phyloP scores from a whole-genome alignment of 768 basidiomycete species.

The Lentinula lateritia region DNA sequence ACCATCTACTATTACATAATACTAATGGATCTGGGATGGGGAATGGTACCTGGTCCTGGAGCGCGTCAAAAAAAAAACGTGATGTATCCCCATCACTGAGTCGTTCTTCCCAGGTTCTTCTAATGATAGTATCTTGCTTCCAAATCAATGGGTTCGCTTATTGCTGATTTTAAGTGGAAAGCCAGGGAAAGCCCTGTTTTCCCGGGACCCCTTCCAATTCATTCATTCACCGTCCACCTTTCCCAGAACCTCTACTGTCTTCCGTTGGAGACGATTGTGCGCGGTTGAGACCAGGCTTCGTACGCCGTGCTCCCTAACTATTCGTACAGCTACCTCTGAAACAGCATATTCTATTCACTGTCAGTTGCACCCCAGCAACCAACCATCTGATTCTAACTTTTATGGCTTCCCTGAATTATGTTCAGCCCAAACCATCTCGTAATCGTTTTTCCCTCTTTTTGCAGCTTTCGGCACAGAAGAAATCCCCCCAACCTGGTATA shows the following conservation, averaged over 20 bases:
- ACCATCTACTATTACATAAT: neutral
- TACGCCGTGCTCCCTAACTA: neutral
- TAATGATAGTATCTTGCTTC: neutral
- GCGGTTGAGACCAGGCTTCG: neutral
- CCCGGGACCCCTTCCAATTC: too few species aligned
- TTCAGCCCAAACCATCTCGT: constrained; percentile 1
- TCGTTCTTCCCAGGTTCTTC: neutral
- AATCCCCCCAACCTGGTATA: neutral
- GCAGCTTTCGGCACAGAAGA: constrained; percentile 13
- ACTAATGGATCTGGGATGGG: neutral
- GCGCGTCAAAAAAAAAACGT: neutral
- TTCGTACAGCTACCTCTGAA: neutral
- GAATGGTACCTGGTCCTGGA: too few species aligned
- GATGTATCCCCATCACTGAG: neutral
- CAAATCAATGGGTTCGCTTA: constrained; percentile 2
- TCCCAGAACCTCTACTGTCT: too few species aligned
- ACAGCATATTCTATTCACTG: neutral
- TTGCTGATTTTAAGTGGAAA: neutral
- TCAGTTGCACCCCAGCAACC: constrained; percentile 1
- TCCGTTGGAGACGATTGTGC: too few species aligned
- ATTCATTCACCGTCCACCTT: neutral
- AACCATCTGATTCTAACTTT: constrained; percentile 3
- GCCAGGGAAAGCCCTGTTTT: neutral
- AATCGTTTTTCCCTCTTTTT: constrained; percentile 18
- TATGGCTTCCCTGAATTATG: constrained; percentile 6